Percentiles rank a stretch among this genome's conserved stretches.
phyloP scores from a whole-genome alignment of 169 alveolate species.

The Cryptosporidium parvum region DNA sequence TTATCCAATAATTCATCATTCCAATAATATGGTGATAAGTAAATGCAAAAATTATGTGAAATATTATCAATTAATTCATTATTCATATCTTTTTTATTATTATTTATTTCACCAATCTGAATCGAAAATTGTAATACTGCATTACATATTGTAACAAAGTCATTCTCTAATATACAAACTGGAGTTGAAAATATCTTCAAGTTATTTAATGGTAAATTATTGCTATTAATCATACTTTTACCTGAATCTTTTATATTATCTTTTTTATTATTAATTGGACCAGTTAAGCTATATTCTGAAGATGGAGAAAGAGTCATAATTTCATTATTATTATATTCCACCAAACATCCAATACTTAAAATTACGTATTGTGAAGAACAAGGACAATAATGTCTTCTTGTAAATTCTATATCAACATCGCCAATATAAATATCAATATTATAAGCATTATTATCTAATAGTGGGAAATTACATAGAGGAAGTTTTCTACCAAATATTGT shows the following conservation, averaged over 20 bases:
- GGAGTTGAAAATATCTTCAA: constrained; percentile 57
- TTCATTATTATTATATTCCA: constrained; percentile 37
- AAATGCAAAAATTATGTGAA: constrained; percentile 57
- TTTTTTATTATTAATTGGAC: background rate
- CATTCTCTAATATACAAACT: constrained; percentile 58
- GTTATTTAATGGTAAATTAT: constrained; percentile 40
- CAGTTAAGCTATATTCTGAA: constrained; percentile 17
- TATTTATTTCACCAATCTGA: background rate
- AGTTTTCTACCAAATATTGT: constrained; percentile 20
- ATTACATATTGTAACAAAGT: constrained; percentile 40
- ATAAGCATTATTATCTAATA: constrained; percentile 43
- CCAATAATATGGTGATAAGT: constrained; percentile 47
- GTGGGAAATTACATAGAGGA: constrained; percentile 56
- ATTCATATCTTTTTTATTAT: background rate
- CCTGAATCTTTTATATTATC: background rate
- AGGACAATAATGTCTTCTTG: constrained; percentile 74
- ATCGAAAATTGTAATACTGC: constrained; percentile 25
- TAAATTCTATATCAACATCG: constrained; percentile 71
- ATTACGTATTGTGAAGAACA: constrained; percentile 63
- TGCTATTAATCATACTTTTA: background rate
- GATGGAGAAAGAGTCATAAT: constrained; percentile 40
- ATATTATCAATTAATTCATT: background rate
- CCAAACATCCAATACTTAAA: constrained; percentile 37
- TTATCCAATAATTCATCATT: constrained; percentile 10
- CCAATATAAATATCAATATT: constrained; percentile 65